Base-by-base conservation (phyloP, 225 moss, liverwort and hornwort genomes). In the Physcomitrellopsis africana region DNA sequence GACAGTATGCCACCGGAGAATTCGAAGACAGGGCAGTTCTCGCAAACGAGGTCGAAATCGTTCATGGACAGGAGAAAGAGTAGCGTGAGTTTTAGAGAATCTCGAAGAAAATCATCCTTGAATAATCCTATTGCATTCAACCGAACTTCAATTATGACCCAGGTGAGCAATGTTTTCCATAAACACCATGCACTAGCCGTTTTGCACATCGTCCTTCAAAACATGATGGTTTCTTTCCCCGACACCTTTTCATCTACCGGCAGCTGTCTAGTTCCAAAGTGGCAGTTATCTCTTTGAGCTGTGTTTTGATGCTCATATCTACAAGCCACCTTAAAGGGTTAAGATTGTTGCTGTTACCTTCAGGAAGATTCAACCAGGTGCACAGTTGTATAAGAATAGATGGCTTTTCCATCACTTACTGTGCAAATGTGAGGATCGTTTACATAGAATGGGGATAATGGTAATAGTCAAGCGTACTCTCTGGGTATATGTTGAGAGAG, bases 31-130 rank as follows among this genome's bases (percentile, higher is more conserved):
- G 78, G 70, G 45, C 66, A 46, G 43, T 77, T 70, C 52, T 82
- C 82, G 3, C 87, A 85, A 48, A 68, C 72, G 0, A 70, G 77
- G 71, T 44, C 74, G 5, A 71, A 73, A 23, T 87, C 84, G 0
- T 85, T 85, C 69, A 51, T 85, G 45, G 87, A 87, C 20, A 69
- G 83, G 76, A 81, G 83, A 44, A 86, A 83, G 41, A 83, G 81
- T 6, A 83, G 86, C 18, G 79, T 79, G 61, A 76, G 76, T 51
- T 81, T 86, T n/a, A 63, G 69, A 65, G 70, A 81, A 45, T 69
- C 63, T 23, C 76, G 66, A 68, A 78, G 80, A 26, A 82, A 84
- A 59, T 84, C 79, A 1, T 60, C 80, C 15, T n/a, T 77, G 49
- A 53, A 26, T 55, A 82, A 82, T 54, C 63, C 77, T 18, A 49